Percentiles rank a stretch among this genome's conserved stretches.
Evolutionary conservation across 306 rosid genomes (phyloP).

Genomic region (Lathyrus aphaca): DNA sequence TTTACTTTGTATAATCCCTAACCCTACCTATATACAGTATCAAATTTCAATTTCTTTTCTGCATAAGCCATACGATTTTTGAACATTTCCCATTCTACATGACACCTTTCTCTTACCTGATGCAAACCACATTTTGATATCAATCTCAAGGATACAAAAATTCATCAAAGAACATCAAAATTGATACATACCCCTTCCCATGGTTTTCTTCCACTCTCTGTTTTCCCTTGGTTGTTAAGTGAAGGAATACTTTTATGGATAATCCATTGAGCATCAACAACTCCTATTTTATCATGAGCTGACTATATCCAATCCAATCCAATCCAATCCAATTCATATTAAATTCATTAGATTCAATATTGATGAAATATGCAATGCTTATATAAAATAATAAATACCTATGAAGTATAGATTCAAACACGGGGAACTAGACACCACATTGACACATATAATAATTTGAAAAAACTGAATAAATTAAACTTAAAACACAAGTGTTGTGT

Average conservation of each 20-base stretch:
- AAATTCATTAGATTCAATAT: neutral
- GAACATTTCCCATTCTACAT: constrained; percentile 75
- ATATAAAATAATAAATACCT: neutral
- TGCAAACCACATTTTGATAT: constrained; percentile 9
- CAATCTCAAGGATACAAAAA: neutral
- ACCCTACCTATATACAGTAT: too few species aligned
- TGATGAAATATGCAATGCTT: neutral
- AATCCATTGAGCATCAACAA: constrained; percentile 88
- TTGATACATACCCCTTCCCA: constrained; percentile 80
- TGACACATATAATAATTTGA: too few species aligned
- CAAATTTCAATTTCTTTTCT: constrained; percentile 8
- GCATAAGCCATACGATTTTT: constrained; percentile 67
- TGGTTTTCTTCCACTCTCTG: constrained; percentile 59
- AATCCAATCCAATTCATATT: constrained; percentile 36
- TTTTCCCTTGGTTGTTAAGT: constrained; percentile 85
- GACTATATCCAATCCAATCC: constrained; percentile 54
- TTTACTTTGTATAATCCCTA: too few species aligned
- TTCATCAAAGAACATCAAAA: neutral
- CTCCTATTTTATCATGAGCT: constrained; percentile 85
- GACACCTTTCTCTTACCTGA: constrained; percentile 84
- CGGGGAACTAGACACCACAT: too few species aligned
- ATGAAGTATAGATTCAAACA: too few species aligned
- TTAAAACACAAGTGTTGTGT: too few species aligned
- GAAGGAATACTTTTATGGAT: constrained; percentile 83
- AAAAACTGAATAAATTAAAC: too few species aligned